Evolutionary conservation across 306 rosid genomes (phyloP).

Genomic region (Abrus pulchellus): DNA sequence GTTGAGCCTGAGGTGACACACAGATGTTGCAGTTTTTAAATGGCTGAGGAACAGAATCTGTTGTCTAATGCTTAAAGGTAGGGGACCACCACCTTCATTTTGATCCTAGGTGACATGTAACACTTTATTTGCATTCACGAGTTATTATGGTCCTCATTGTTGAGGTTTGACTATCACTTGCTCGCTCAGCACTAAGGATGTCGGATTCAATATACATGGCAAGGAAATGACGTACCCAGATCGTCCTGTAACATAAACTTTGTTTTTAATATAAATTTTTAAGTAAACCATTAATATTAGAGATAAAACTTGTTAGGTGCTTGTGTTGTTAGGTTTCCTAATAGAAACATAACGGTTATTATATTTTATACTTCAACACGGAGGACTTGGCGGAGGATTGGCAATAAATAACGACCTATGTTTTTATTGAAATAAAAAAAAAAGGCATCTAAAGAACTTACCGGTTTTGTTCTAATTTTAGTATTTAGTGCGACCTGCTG

Average conservation of each 20-base stretch:
- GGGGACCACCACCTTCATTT: constrained; percentile 47
- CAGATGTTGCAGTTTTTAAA: constrained; percentile 37
- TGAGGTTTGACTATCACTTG: constrained; percentile 42
- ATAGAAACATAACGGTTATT: constrained; percentile 4
- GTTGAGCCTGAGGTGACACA: constrained; percentile 38
- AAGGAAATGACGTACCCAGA: constrained; percentile 34
- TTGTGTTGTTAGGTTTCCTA: constrained; percentile 5
- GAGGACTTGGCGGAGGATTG: background rate
- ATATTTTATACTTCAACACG: no score
- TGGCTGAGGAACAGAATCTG: constrained; percentile 40
- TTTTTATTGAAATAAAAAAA: background rate
- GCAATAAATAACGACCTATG: background rate
- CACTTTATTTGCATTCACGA: constrained; percentile 43
- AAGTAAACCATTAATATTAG: constrained; percentile 38
- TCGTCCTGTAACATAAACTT: constrained; percentile 47
- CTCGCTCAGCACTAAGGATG: constrained; percentile 33
- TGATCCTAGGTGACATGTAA: constrained; percentile 46
- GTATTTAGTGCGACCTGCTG: background rate
- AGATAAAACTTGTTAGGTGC: background rate
- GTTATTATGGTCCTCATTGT: constrained; percentile 43
- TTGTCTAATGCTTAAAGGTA: constrained; percentile 43
- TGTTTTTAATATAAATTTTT: constrained; percentile 43
- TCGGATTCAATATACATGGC: constrained; percentile 33
- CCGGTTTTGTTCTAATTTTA: background rate
- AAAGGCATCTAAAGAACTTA: background rate